Percentiles rank a stretch among this genome's conserved stretches.
Evolutionary conservation across 441 rosid genomes (phyloP).

Genomic region (Populus trichocarpa): DNA sequence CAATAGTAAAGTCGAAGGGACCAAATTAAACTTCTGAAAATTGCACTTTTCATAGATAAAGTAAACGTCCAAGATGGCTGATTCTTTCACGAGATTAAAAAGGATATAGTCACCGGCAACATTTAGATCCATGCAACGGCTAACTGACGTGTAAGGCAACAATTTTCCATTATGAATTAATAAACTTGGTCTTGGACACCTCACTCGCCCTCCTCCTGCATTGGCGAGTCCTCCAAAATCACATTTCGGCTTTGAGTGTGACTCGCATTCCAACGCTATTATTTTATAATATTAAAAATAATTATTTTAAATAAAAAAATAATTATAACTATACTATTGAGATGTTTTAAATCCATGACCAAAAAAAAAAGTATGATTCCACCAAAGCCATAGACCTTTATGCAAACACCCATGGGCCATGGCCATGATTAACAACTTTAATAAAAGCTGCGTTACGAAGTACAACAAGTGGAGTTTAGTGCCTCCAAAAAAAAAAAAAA

Average conservation of each 20-base stretch:
- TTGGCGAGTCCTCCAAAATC: background rate
- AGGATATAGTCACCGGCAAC: too few relatives aligned
- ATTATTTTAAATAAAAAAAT: too few relatives aligned
- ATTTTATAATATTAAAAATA: background rate
- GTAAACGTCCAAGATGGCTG: background rate
- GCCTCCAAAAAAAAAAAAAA: background rate
- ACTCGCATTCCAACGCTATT: background rate
- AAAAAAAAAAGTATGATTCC: background rate
- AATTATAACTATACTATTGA: too few relatives aligned
- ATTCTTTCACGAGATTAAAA: background rate
- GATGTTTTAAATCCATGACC: too few relatives aligned
- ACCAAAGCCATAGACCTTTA: background rate
- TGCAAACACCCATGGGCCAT: background rate
- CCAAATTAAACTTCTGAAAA: too few relatives aligned
- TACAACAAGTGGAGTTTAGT: background rate
- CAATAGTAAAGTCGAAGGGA: too few relatives aligned
- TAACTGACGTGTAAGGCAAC: conserved; percentile 12
- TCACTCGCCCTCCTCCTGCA: conserved; percentile 15
- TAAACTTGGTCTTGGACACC: background rate
- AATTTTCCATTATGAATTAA: background rate
- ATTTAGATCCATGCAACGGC: conserved; percentile 25
- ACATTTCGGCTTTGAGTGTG: background rate
- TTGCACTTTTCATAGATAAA: too few relatives aligned
- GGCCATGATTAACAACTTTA: background rate
- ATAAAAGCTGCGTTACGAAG: background rate